Conservation (phyloP, 441 rosid genomes). For the Bocquillonia castaneifolia region DNA sequence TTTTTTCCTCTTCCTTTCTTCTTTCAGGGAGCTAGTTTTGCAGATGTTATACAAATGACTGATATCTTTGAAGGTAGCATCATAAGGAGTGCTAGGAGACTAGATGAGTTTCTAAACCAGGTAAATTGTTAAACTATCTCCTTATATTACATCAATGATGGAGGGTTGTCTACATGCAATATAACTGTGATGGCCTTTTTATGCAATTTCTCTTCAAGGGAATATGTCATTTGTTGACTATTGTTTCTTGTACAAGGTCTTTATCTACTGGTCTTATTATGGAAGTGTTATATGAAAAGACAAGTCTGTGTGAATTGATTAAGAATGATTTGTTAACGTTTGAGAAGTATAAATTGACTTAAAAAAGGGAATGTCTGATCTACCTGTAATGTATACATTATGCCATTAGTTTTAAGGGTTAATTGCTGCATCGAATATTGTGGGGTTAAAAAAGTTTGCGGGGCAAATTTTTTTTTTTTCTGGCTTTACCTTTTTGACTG, state of each 20-base stretch:
- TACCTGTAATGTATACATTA: too few relatives aligned
- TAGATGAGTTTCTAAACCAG: conserved; percentile 96
- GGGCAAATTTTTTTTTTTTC: not conserved
- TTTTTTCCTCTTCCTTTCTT: conserved; percentile 4
- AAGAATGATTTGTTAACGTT: not conserved
- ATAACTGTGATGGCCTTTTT: not conserved
- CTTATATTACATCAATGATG: not conserved
- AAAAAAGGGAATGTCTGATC: not conserved
- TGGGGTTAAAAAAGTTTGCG: too few relatives aligned
- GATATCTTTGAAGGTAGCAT: conserved; percentile 97
- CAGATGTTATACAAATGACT: conserved; percentile 90
- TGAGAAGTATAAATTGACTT: not conserved
- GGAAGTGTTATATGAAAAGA: not conserved
- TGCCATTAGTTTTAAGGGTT: not conserved
- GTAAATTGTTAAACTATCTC: conserved; percentile 29
- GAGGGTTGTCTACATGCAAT: not conserved
- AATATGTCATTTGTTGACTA: not conserved
- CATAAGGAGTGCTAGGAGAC: conserved; percentile 86
- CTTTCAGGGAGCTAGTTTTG: conserved; percentile 77
- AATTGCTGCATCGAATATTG: not conserved
- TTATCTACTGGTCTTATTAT: not conserved
- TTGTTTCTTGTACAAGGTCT: not conserved
- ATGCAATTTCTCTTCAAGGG: not conserved
- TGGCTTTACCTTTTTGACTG: not conserved
- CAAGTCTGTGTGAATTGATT: not conserved